Base-by-base conservation (phyloP, 805 yeast genomes). In the Sporopachydermia lactativora region DNA sequence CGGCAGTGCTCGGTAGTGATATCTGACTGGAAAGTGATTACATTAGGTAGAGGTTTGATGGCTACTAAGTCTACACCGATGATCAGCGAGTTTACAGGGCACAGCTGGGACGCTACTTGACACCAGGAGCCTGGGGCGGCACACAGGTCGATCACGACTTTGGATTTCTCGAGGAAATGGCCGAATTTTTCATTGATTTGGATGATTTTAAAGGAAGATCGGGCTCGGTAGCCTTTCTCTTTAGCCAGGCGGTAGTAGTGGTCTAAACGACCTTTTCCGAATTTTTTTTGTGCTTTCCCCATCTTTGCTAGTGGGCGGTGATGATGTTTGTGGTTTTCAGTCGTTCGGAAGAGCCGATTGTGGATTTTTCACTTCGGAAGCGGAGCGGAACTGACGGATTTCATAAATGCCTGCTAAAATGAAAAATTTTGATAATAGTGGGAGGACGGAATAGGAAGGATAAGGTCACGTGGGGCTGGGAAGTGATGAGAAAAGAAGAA, bases 91-190 rank as follows among this genome's bases (percentile, higher is more conserved):
- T 86, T 85, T 1, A 86, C 68, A 2, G 98, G 97, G 63, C 97
- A 86, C 41, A 85, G 61, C 45, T 86, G 82, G 1, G 95, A 77
- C 1, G 98, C 98, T 36, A 92, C 97, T 65, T 92, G 98, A 71
- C 98, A 92, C 98, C 98, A 92, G 3, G 96, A 85, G 43, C 98
- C 98, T 35, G 97, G 97, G 6, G 98, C 98, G 41, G 97, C 97
- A 78, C 98, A 92, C 52, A 92, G 69, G 71, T 92, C 98, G 40
- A 92, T 83, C 36, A 92, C 96, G 36, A 92, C 97, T 59, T 85
- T 92, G 15, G 96, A 84, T 56, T 84, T 82, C 52, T 88, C 96
- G 41, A 88, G 64, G 58, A 92, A 92, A 61, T 88, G 95, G 28
- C 96, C 96, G 68, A 76, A 92, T 59, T 92, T 92, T 57, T 92